Conservation (phyloP, 495 filamentous ascomycete genomes). For the Neurospora sp. region DNA sequence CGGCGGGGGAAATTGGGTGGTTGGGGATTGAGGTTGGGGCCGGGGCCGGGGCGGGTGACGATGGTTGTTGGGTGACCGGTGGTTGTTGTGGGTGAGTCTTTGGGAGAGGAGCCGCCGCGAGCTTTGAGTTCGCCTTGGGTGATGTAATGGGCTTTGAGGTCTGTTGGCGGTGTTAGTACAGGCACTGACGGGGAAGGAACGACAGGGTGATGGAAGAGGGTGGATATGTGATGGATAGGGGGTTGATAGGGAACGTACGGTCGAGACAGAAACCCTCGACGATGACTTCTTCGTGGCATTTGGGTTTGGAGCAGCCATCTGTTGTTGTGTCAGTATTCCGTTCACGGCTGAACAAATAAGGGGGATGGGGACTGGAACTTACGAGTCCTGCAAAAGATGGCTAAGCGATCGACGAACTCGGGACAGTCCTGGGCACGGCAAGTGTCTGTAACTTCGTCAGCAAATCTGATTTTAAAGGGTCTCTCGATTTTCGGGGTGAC, state of each 20-base stretch:
- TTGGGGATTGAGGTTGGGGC: neutral
- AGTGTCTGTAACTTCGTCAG: constrained; percentile 8
- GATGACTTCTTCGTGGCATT: constrained; percentile 12
- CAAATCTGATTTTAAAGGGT: neutral
- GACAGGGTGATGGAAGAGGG: neutral
- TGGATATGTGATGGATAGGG: neutral
- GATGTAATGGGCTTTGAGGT: constrained; percentile 18
- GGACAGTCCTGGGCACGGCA: constrained; percentile 11
- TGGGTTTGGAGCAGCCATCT: constrained; percentile 11
- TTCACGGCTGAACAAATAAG: neutral
- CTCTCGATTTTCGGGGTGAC: neutral
- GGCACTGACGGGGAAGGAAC: neutral
- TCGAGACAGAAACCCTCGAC: constrained; percentile 14
- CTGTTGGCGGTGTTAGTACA: neutral
- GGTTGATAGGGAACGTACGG: constrained; percentile 3
- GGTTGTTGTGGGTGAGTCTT: neutral
- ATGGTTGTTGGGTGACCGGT: neutral
- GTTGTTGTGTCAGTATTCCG: neutral
- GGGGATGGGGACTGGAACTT: neutral
- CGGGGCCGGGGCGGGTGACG: neutral
- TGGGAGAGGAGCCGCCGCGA: neutral
- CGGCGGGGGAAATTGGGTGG: neutral
- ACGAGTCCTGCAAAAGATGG: constrained; percentile 14
- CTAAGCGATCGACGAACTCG: constrained; percentile 7
- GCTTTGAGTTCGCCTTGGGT: constrained; percentile 10